Evolutionary conservation across 306 rosid genomes (phyloP), one percentile per base, ranked within the genome.

Genomic region (Oemleria cerasiformis): DNA sequence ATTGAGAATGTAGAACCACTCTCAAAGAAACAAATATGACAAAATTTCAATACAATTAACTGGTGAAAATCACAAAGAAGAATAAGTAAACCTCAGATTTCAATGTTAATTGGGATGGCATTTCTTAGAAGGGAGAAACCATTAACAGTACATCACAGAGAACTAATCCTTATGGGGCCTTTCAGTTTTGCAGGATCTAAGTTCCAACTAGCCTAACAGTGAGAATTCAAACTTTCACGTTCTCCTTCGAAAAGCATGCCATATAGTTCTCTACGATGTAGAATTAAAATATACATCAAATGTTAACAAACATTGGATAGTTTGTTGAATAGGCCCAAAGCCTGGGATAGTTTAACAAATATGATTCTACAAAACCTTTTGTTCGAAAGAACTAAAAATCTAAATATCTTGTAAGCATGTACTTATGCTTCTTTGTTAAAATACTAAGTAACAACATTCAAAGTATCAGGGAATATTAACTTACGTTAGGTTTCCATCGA

Each of bases 401-500:
- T 2, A 54, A 34, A 57, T 54, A 51, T 14, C 21, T 53, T 4
- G 19, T 20, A 53, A 20, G 30, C 30, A 68, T 0, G 3, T 2
- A 39, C 25, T 17, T 8, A 3, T 39, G n/a, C 65, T 70, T 17
- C 17, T 21, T 51, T 47, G 38, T 45, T 9, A 15, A 57, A 68
- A 30, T 7, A 38, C 3, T 19, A 15, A 15, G 17, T 53, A 72
- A 48, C 39, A 51, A 17, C 9, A 3, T 12, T 56, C 67, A 30
- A 48, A 30, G 48, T 49, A 44, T 4, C 15, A 41, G 73, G 15
- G 21, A 14, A 63, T 16, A 50, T 47, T 11, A 30, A 88, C 99
- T 95, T 86, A 91, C 99, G 91, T 77, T 44, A 95, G 92, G 65
- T 95, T 95, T 73, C 97, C 99, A 79, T 95, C 96, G 2, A 70